Base-by-base conservation (phyloP, 139 green algal species). In the Nannochloris sp. region DNA sequence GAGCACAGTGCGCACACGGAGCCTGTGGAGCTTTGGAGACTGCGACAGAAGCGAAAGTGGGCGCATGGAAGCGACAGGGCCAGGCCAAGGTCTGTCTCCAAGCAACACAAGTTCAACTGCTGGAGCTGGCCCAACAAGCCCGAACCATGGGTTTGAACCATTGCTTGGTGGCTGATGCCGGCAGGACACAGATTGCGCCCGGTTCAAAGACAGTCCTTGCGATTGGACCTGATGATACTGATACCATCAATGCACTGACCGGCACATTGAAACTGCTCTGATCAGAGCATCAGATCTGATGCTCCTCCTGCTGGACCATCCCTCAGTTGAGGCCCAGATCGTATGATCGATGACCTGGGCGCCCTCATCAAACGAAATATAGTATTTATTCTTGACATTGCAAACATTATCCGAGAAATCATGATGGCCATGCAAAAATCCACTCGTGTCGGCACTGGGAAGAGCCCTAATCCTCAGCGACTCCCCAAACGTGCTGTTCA, bases 61-160 rank as follows among this genome's bases (percentile, higher is more conserved):
- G 60, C 37, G 69, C 79, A 29, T 95, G 86, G 86, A 80, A 89
- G 66, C 20, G 49, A 26, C 70, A 65, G 44, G 88, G 84, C 20
- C 80, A 91, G 61, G 71, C 85, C 16, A 95, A 95, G 71, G 87
- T 95, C 16, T 83, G 83, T n/a, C 72, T 95, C 12, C 77, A 76
- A 56, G 73, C 82, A 5, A 28, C 70, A 5, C 61, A 68, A 25
- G 60, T 76, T 36, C 23, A 65, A 55, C 36, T 75, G 40, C 43
- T 61, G 10, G 26, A 65, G 62, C 40, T 75, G 37, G 62, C 62
- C 5, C 37, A 26, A 2, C 44, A 3, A 2, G 68, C 68, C 1
- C 20, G 30, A 2, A 30, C 9, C 4, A n/a, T 45, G 26, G 59
- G 49, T 6, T 44, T 75, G 26, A 61, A 63, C n/a, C 65, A 51